phyloP scores from a whole-genome alignment of 163 green algal genomes.

The Botryococcus braunii region DNA sequence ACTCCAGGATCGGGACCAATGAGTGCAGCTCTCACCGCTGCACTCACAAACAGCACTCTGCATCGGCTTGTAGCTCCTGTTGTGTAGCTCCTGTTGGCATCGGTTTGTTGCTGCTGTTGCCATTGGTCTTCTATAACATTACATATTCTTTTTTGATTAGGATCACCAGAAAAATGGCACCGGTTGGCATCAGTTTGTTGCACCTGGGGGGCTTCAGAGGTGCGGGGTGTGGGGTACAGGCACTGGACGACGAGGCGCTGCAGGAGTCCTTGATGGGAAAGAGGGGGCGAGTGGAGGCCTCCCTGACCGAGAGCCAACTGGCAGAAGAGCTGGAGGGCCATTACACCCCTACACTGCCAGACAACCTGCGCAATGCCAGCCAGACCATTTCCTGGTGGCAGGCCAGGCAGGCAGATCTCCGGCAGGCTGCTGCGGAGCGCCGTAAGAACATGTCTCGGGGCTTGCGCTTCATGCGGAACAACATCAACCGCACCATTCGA shows the following conservation, averaged over 20 bases:
- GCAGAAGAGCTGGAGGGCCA: slow-evolving; percentile 33
- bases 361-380: slow-evolving; percentile 18
- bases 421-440: no score
- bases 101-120: no score
- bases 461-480: no score
- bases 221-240: background rate
- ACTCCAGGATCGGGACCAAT: no score
- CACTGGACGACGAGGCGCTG: background rate
- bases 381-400: slow-evolving; percentile 64
- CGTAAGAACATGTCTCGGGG: no score
- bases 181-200: background rate
- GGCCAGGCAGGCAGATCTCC: slow-evolving; percentile 41
- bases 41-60: no score
- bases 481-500: no score
- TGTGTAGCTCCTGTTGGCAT: no score
- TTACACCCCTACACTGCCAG: slow-evolving; percentile 12
- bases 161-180: background rate
- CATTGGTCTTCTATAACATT: background rate
- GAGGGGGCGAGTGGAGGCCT: slow-evolving; percentile 17
- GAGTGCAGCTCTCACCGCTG: no score
- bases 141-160: background rate
- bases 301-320: slow-evolving; percentile 45
- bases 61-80: no score
- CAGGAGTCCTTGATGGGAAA: no score
- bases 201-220: background rate